Conservation (phyloP, 352 stramenopile species). For the Pythium utonaiense region DNA sequence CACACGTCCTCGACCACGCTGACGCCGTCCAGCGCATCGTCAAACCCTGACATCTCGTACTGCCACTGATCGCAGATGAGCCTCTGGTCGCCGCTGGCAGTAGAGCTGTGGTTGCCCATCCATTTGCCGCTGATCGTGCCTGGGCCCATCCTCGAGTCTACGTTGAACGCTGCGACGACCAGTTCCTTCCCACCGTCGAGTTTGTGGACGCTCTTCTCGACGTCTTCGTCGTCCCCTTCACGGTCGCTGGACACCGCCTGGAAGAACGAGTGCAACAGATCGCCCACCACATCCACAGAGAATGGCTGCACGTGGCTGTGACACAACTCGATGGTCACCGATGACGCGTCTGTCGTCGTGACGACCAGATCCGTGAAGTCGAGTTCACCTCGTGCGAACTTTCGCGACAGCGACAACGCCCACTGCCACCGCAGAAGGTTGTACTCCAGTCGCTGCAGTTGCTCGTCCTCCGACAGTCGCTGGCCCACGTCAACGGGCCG, state of each 20-base stretch:
- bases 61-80: background rate
- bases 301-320: background rate
- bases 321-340: background rate
- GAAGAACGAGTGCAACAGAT: background rate
- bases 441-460: background rate
- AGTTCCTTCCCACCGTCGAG: background rate
- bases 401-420: background rate
- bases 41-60: slow-evolving; percentile 2
- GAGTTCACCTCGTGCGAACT: background rate
- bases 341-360: too few species aligned
- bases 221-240: background rate
- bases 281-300: background rate
- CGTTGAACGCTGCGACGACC: slow-evolving; percentile 3
- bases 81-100: background rate
- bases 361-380: background rate
- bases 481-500: background rate
- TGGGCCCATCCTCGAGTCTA: background rate
- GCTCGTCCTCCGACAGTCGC: slow-evolving; percentile 7
- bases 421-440: background rate
- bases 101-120: slow-evolving; percentile 3
- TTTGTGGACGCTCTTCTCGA: background rate
- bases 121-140: slow-evolving; percentile 7
- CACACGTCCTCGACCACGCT: slow-evolving; percentile 4
- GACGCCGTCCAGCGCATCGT: slow-evolving; percentile 8
- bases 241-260: background rate